Conservation (phyloP, 768 basidiomycete genomes). For the Dendrothele bispora region DNA sequence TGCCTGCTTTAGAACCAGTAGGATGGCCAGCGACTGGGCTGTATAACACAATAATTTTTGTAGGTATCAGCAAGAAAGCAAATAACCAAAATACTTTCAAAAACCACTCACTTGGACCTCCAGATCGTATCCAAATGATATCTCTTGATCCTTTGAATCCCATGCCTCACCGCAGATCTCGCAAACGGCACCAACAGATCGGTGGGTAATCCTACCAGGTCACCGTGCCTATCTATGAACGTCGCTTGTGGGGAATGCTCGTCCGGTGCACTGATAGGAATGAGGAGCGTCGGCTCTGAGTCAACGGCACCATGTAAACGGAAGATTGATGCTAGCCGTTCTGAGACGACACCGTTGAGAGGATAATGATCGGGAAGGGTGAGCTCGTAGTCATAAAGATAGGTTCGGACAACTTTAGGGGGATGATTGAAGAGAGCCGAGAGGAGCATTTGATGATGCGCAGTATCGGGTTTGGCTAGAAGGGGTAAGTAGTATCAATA, state of each 20-base stretch:
- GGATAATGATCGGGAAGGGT: conserved; percentile 70
- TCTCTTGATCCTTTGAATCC: conserved; percentile 73
- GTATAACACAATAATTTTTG: too few species aligned
- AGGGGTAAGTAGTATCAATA: conserved; percentile 27
- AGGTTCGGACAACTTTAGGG: conserved; percentile 60
- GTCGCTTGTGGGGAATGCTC: conserved; percentile 67
- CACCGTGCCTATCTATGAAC: conserved; percentile 80
- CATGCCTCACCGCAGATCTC: conserved; percentile 72
- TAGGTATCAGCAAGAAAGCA: conserved; percentile 7
- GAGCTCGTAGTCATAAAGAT: conserved; percentile 68
- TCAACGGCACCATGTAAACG: conserved; percentile 89
- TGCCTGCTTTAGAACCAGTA: conserved; percentile 67
- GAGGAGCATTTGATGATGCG: conserved; percentile 77
- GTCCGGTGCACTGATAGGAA: conserved; percentile 60
- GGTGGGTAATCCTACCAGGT: conserved; percentile 70
- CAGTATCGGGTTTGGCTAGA: conserved; percentile 76
- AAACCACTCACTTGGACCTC: conserved; percentile 55
- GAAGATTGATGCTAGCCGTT: conserved; percentile 76
- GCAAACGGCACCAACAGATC: conserved; percentile 78
- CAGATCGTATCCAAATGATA: conserved; percentile 79
- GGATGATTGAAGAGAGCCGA: conserved; percentile 77
- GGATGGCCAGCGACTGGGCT: conserved; percentile 76
- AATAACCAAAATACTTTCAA: not conserved
- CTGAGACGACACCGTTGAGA: conserved; percentile 74
- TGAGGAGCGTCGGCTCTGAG: conserved; percentile 81